Percentiles rank a stretch among this genome's conserved stretches.
phyloP scores from a whole-genome alignment of 2,329 filamentous ascomycete genomes.

The Fusarium drepaniforme region DNA sequence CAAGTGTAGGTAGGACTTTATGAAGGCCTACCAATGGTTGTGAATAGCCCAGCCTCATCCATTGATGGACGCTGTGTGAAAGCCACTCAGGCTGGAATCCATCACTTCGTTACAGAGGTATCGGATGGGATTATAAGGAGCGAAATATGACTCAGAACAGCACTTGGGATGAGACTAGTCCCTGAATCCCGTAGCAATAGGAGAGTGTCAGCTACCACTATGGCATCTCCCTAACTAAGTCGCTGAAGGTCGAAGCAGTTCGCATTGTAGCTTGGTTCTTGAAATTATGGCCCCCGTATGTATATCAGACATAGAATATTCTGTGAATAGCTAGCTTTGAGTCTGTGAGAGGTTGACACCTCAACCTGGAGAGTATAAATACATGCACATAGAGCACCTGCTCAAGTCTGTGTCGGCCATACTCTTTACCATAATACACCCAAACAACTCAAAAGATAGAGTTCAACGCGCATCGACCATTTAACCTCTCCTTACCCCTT shows the following conservation, averaged over 20 bases:
- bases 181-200: neutral
- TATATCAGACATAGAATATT: fast-evolving
- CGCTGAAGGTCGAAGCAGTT: neutral
- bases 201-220: neutral
- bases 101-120: neutral
- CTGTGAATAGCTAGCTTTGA: neutral
- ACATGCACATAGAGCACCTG: neutral
- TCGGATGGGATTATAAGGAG: neutral
- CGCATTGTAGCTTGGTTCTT: too few relatives aligned
- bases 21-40: neutral
- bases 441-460: too few relatives aligned
- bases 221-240: neutral
- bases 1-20: neutral
- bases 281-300: too few relatives aligned
- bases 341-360: neutral
- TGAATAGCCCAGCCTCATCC: neutral
- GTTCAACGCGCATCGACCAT: neutral
- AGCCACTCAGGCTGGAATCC: neutral
- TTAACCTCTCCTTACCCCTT: neutral
- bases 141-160: neutral
- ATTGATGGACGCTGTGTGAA: too few relatives aligned
- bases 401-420: neutral
- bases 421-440: neutral
- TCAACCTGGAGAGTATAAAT: neutral
- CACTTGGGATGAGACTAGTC: neutral